phyloP scores from a whole-genome alignment of 1,139 yeast genomes.

The Geotrichum australiense region DNA sequence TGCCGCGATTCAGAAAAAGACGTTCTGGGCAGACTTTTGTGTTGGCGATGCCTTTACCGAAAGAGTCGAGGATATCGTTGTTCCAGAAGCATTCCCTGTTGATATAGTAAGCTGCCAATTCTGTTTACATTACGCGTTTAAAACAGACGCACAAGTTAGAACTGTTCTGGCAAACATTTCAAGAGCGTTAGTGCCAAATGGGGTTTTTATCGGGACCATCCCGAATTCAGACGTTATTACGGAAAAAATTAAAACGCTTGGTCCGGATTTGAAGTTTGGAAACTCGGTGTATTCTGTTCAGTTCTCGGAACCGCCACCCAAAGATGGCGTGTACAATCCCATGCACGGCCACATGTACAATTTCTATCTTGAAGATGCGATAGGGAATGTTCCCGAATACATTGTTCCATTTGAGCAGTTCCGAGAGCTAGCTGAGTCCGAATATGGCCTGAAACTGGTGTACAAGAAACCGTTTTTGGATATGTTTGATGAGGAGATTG shows the following conservation, averaged over 20 bases:
- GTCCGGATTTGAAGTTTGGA: conserved; percentile 60
- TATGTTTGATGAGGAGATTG: conserved; percentile 70
- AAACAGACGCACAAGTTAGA: conserved; percentile 71
- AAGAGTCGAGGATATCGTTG: conserved; percentile 64
- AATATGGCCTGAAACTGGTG: conserved; percentile 65
- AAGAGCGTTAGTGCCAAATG: conserved; percentile 69
- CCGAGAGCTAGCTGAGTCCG: conserved; percentile 57
- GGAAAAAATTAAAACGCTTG: conserved; percentile 49
- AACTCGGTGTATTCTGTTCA: conserved; percentile 74
- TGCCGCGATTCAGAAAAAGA: conserved; percentile 42
- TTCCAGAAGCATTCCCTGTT: conserved; percentile 69
- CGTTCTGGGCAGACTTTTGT: conserved; percentile 66
- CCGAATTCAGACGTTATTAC: conserved; percentile 85
- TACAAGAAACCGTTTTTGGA: conserved; percentile 75
- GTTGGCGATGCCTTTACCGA: conserved; percentile 88
- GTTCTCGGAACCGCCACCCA: conserved; percentile 69
- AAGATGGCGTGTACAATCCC: conserved; percentile 59
- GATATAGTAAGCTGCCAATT: conserved; percentile 87
- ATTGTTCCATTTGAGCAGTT: conserved; percentile 94
- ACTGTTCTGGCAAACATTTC: conserved; percentile 69
- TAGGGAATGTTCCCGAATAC: conserved; percentile 92
- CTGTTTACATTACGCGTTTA: conserved; percentile 91
- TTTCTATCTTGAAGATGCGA: conserved; percentile 84
- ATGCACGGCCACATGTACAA: conserved; percentile 82
- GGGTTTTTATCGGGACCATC: conserved; percentile 84